Evolutionary conservation across 1,284 basidiomycete genomes (phyloP).

Genomic region (Neolentinus lepideus): DNA sequence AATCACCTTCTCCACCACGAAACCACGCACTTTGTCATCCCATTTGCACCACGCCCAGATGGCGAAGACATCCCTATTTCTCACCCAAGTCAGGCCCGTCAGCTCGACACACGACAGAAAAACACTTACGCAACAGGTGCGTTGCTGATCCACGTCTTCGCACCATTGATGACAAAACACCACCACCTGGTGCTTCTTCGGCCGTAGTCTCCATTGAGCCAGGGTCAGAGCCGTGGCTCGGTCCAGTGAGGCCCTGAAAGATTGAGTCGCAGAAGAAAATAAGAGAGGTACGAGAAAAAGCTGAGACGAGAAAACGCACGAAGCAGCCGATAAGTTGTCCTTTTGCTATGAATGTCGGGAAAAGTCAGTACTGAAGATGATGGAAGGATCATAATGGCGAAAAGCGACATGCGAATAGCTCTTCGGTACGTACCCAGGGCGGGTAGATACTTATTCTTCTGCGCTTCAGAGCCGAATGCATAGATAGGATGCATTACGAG

Average conservation of each 20-base stretch:
- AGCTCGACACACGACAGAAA: background rate
- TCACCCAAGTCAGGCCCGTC: too few species aligned
- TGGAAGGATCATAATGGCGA: background rate
- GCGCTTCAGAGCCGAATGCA: slow-evolving; percentile 84
- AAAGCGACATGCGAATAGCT: background rate
- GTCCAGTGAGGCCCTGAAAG: slow-evolving; percentile 85
- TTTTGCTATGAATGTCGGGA: slow-evolving; percentile 41
- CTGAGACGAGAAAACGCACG: slow-evolving; percentile 38
- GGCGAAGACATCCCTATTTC: too few species aligned
- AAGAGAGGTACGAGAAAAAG: background rate
- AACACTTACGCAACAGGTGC: slow-evolving; percentile 73
- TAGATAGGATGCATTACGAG: slow-evolving; percentile 98
- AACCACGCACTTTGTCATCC: too few species aligned
- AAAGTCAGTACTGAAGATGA: slow-evolving; percentile 8
- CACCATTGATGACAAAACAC: slow-evolving; percentile 82
- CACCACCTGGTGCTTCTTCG: slow-evolving; percentile 59
- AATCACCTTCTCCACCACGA: too few species aligned
- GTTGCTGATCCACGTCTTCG: slow-evolving; percentile 97
- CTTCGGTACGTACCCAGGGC: slow-evolving; percentile 56
- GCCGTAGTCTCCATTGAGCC: slow-evolving; percentile 92
- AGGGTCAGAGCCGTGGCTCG: slow-evolving; percentile 97
- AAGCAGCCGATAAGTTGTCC: slow-evolving; percentile 93
- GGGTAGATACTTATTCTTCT: slow-evolving; percentile 91
- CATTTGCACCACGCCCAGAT: too few species aligned
- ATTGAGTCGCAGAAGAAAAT: background rate